Conservation (phyloP, 139 green algal genomes). For the Gonium pectorale region DNA sequence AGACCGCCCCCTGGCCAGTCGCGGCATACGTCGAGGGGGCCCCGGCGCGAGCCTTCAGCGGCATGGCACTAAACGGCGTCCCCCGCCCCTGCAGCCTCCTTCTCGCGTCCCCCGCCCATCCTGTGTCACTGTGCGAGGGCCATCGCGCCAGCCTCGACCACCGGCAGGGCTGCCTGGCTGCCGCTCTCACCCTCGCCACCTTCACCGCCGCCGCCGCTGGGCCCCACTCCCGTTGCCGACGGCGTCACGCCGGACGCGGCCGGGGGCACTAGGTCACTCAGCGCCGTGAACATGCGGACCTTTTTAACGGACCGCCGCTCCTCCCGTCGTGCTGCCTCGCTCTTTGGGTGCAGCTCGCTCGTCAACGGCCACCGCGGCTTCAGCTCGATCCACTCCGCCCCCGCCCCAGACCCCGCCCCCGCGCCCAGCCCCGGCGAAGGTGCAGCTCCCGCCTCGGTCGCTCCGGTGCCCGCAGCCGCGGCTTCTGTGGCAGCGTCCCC, state of each 20-base stretch:
- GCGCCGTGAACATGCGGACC: slow-evolving; percentile 17
- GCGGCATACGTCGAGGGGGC: no score
- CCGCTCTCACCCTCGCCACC: not conserved
- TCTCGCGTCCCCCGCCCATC: not conserved
- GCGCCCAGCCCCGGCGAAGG: no score
- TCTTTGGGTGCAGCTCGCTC: slow-evolving; percentile 45
- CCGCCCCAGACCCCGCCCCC: not conserved
- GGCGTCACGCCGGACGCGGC: not conserved
- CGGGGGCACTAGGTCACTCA: slow-evolving; percentile 24
- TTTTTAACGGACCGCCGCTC: not conserved
- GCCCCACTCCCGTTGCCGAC: not conserved
- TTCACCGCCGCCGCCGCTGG: not conserved
- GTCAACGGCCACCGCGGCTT: slow-evolving; percentile 91
- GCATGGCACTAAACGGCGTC: no score
- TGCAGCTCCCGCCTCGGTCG: not conserved
- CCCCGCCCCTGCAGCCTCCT: not conserved
- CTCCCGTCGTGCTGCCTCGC: not conserved
- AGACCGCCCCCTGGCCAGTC: no score
- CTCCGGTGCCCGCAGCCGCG: not conserved
- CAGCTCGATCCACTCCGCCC: slow-evolving; percentile 84
- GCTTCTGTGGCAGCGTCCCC: not conserved
- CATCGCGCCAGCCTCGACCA: not conserved
- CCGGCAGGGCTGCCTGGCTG: not conserved
- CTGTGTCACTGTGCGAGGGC: not conserved
- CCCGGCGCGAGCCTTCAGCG: no score